Evolutionary conservation across 495 filamentous ascomycete species (phyloP).

Genomic region (Evernia prunastri): DNA sequence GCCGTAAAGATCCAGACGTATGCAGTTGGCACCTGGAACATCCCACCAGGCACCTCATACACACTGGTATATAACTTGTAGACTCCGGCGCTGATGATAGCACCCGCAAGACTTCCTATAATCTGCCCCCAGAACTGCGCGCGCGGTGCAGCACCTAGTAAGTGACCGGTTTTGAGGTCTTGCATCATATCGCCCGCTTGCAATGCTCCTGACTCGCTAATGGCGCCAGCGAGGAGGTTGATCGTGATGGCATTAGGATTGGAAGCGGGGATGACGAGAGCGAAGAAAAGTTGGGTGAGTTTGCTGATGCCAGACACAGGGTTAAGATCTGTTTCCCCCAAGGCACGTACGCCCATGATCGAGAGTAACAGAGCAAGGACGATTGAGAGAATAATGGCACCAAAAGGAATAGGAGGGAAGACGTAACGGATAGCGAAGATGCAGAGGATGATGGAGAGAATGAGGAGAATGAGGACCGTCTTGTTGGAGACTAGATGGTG

Average conservation of each 20-base stretch:
- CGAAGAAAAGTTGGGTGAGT: slow-evolving; percentile 91
- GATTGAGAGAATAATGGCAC: slow-evolving; percentile 73
- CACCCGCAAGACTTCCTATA: slow-evolving; percentile 82
- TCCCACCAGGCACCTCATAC: slow-evolving; percentile 75
- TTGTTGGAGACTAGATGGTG: slow-evolving; percentile 72
- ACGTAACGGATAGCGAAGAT: slow-evolving; percentile 70
- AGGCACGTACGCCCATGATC: slow-evolving; percentile 90
- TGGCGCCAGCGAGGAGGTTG: slow-evolving; percentile 90
- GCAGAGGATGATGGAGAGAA: slow-evolving; percentile 71
- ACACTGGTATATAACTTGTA: slow-evolving; percentile 89
- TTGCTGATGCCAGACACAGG: slow-evolving; percentile 96
- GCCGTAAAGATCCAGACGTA: slow-evolving; percentile 98
- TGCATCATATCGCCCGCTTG: slow-evolving; percentile 99
- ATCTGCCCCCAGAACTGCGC: slow-evolving; percentile 97
- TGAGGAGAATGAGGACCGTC: slow-evolving; percentile 65
- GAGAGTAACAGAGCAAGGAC: slow-evolving; percentile 81
- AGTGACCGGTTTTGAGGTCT: slow-evolving; percentile 92
- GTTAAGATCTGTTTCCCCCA: slow-evolving; percentile 95
- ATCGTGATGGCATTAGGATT: slow-evolving; percentile 78
- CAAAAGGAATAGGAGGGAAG: slow-evolving; percentile 60
- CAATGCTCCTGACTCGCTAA: slow-evolving; percentile 77
- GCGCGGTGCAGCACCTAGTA: slow-evolving; percentile 83
- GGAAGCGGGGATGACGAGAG: slow-evolving; percentile 71
- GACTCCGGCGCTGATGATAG: slow-evolving; percentile 76
- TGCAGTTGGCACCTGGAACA: slow-evolving; percentile 90